Base-by-base conservation (phyloP, 805 yeast genomes). In the Torulaspora maleeae region DNA sequence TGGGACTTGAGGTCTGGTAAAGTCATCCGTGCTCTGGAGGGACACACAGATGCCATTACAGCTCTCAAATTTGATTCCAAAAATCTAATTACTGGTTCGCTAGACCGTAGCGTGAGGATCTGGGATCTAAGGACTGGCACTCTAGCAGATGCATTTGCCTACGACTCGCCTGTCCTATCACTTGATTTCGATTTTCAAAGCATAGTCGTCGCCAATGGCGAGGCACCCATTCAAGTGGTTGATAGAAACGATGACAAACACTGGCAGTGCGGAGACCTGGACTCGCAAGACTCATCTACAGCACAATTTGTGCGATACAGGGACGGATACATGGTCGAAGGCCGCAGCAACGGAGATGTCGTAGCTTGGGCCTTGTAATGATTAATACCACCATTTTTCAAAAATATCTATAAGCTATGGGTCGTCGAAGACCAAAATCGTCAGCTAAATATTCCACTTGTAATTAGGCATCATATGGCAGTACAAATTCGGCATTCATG, bases 1-100 rank as follows among this genome's bases (percentile, higher is more conserved):
- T 84, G 91, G 90, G 93, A 84, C 65, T 63, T 84, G 49, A 72
- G 93, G 55, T 70, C 79, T 19, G 88, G 88, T 3, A 82, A 79
- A 51, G 81, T 80, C 13, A 78, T 79, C 36, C 67, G 83, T 50
- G 71, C 79, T 10, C 61, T 82, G 16, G 66, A 74, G 29, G 90
- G 91, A 0, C 90, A 83, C 59, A 79, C 86, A 2, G 82, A 80
- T 1, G 77, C 88, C 2, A 78, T 84, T 8, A 78, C 88, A 0
- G 70, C 80, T 28, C 66, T 84, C 34, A 84, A 82, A 56, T 84
- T 84, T 61, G 88, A 83, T 57, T 80, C 79, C n/a, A 68, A 67
- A 38, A 77, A 78, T 55, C 63, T 84, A 29, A 74, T 80, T 3
- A 79, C 88, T 0, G 87, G 87, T 6, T 74, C 83, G 12, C 61